Conservation (phyloP, 805 yeast genomes). For the Yarrowia alimentaria region DNA sequence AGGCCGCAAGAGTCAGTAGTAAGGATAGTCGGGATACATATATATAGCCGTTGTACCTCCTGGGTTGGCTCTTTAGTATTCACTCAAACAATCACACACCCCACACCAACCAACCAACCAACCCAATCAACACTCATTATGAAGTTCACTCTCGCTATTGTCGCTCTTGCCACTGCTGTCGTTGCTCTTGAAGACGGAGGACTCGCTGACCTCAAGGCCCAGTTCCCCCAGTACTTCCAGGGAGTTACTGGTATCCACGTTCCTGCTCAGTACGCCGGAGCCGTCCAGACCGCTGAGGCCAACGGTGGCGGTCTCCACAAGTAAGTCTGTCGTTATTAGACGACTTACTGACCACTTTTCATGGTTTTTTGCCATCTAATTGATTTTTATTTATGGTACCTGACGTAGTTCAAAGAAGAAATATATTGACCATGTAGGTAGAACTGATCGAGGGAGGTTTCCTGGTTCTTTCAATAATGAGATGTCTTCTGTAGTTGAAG, state of each 20-base stretch:
- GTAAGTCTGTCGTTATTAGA: background rate
- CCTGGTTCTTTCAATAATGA: too few species aligned
- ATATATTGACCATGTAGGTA: too few species aligned
- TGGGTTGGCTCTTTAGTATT: too few species aligned
- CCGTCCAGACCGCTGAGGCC: constrained; percentile 7
- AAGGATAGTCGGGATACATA: too few species aligned
- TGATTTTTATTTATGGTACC: too few species aligned
- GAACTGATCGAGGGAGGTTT: too few species aligned
- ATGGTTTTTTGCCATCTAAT: too few species aligned
- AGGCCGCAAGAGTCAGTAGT: too few species aligned
- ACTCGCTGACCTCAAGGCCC: constrained; percentile 10
- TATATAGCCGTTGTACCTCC: too few species aligned
- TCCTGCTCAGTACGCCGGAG: constrained; percentile 9
- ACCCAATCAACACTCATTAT: background rate
- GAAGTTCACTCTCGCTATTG: constrained; percentile 22
- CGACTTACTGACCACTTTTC: too few species aligned
- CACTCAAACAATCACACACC: constrained; percentile 12
- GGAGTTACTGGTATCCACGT: constrained; percentile 7
- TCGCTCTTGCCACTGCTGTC: background rate
- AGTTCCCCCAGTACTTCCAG: constrained; percentile 17
- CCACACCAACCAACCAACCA: background rate
- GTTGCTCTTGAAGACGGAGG: constrained; percentile 15
- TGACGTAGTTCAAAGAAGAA: too few species aligned
- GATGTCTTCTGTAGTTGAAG: too few species aligned
- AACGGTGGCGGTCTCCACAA: constrained; percentile 2